Evolutionary conservation across 345 rosid species (phyloP).

Genomic region (Bruguiera gymnorhiza): DNA sequence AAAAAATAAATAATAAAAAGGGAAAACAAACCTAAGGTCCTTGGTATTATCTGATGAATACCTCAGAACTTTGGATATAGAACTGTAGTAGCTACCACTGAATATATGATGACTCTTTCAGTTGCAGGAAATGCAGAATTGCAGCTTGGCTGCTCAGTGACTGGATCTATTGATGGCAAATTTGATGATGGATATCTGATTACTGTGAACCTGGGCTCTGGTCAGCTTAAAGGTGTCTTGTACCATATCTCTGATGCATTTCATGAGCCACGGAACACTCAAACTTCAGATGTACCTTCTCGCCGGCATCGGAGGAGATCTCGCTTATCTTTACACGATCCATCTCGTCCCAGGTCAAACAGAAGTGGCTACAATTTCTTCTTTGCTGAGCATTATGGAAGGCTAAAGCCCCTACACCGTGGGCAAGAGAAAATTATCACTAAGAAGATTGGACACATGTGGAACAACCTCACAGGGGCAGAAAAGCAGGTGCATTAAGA

Average conservation of each 20-base stretch:
- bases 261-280: conserved; percentile 32
- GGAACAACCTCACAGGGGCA: conserved; percentile 67
- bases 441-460: conserved; percentile 60
- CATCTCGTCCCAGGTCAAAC: conserved; percentile 63
- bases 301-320: conserved; percentile 51
- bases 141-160: conserved; percentile 51
- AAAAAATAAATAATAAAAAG: too few relatives aligned
- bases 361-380: conserved; percentile 80
- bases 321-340: conserved; percentile 43
- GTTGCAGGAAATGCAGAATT: conserved; percentile 38
- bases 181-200: conserved; percentile 73
- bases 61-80: background rate
- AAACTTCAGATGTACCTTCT: conserved; percentile 30
- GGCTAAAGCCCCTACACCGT: conserved; percentile 51
- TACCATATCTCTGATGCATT: conserved; percentile 43
- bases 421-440: conserved; percentile 59
- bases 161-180: conserved; percentile 77
- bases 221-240: conserved; percentile 60
- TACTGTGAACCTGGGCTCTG: conserved; percentile 49
- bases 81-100: too few relatives aligned
- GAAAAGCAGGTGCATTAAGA: conserved; percentile 56
- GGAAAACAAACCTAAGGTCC: too few relatives aligned
- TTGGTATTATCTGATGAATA: background rate
- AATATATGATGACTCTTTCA: background rate
- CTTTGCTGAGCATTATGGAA: conserved; percentile 58